Base-by-base conservation (phyloP, 192 early-diverging fungal genomes). In the Spizellomyces punctatus region DNA sequence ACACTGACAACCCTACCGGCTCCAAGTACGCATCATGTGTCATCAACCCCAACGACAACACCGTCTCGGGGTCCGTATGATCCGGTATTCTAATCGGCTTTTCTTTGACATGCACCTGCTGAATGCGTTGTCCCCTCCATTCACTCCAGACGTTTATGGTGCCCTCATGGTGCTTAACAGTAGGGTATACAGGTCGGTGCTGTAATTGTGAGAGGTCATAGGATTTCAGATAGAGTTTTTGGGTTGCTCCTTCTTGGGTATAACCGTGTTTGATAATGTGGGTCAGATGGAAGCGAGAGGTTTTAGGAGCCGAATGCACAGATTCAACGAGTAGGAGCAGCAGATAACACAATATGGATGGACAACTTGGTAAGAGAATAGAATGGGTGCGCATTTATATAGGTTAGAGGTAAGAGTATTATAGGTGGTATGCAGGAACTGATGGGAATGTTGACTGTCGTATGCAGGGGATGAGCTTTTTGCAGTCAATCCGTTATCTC, bases 11-110 rank as follows among this genome's bases (percentile, higher is more conserved):
- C 16, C 64, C 81, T 61, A 61, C 59, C 9, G 84, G 78, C n/a
- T 91, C 88, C 41, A 80, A 84, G 79, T 98, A 98, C 0, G 96
- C 92, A 76, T 96, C 93, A 50, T 85, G 87, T 6, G 90, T 90
- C 90, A 98, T 94, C 47, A 85, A 79, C 12, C 89, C 92, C 43
- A 98, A 65, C 42, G 85, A 79, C 17, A 91, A 63, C 12, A 98
- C 78, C 3, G 94, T 93, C 4, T 81, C 68, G 47, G 86, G 81
- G 83, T 96, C 87, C 0, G 74, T 89, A 6, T 91, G 74, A 78
- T 95, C 87, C 8, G 95, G 95, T 7, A 91, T 55, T 22, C 19
- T 16, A 4, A 41, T 67, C 10, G 17, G 54, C 52, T 58, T 59
- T 36, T 58, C 41, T 16, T 17, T 61, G 17, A 61, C 22, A 19